A percentile compares a stretch with the other conserved stretches of the same genome.
Evolutionary conservation across 1,284 basidiomycete genomes (phyloP).

Genomic region (Tilletiaria anomala): DNA sequence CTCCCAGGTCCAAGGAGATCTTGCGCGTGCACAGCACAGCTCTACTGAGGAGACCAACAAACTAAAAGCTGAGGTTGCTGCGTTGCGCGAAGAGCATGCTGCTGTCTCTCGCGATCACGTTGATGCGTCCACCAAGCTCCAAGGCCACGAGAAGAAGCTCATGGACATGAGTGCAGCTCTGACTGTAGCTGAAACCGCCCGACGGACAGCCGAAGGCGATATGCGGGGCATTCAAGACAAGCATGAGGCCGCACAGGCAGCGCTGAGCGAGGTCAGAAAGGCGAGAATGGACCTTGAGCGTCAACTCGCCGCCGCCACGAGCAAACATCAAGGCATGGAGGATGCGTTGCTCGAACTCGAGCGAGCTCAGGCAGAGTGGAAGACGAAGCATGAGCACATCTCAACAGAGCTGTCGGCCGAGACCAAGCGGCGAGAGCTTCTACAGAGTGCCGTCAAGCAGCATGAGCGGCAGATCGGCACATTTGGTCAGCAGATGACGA

Average conservation of each 20-base stretch:
- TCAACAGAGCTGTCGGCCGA: constrained; percentile 25
- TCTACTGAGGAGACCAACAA: constrained; percentile 27
- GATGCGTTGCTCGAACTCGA: constrained; percentile 27
- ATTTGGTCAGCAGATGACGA: constrained; percentile 56
- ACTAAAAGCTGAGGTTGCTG: constrained; percentile 41
- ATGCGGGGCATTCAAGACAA: constrained; percentile 63
- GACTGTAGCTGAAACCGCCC: constrained; percentile 59
- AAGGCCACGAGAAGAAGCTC: constrained; percentile 18
- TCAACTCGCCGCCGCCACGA: constrained; percentile 50
- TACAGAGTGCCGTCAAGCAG: constrained; percentile 46
- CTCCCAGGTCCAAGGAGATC: constrained; percentile 32
- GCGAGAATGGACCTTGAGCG: constrained; percentile 49
- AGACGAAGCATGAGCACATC: constrained; percentile 22
- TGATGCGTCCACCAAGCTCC: constrained; percentile 2
- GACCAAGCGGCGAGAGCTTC: constrained; percentile 34
- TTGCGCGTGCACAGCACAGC: constrained; percentile 32
- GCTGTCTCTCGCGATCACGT: constrained; percentile 3
- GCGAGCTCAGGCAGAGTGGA: constrained; percentile 14
- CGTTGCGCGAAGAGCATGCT: constrained; percentile 25
- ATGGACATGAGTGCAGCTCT: constrained; percentile 48
- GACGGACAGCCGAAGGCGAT: constrained; percentile 59
- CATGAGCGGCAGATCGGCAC: constrained; percentile 44
- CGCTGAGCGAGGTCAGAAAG: constrained; percentile 12
- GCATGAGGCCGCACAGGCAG: constrained; percentile 49
- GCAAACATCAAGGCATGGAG: constrained; percentile 25